These are phyloP conservation scores for Curvularia sp. DNA, from an alignment of 2,329 filamentous ascomycete species.

Conservation along the genomic window DNA sequence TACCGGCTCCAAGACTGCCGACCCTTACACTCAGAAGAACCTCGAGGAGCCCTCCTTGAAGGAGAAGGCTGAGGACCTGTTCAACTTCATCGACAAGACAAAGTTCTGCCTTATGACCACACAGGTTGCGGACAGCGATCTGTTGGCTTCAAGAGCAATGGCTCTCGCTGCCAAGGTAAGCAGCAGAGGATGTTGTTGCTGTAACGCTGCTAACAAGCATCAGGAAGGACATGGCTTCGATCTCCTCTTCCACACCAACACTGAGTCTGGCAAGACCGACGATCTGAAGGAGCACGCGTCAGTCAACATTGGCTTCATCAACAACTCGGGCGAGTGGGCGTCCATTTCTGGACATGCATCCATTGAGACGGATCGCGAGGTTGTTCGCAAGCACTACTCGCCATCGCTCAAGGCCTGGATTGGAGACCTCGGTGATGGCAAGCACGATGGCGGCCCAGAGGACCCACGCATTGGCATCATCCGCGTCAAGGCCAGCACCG, in stretches of 20 bases:
- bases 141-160: slow-evolving; percentile 84
- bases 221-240: slow-evolving; percentile 81
- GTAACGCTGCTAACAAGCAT: slow-evolving; percentile 7
- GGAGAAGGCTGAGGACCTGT: slow-evolving; percentile 78
- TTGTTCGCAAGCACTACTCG: slow-evolving; percentile 74
- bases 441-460: slow-evolving; percentile 79
- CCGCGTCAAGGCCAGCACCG: slow-evolving; percentile 73
- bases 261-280: slow-evolving; percentile 85
- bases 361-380: slow-evolving; percentile 71
- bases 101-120: slow-evolving; percentile 95
- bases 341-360: slow-evolving; percentile 77
- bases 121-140: slow-evolving; percentile 66
- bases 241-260: slow-evolving; percentile 90
- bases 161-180: slow-evolving; percentile 77
- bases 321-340: slow-evolving; percentile 80
- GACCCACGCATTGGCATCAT: slow-evolving; percentile 86
- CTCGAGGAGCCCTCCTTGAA: slow-evolving; percentile 72
- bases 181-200: not conserved
- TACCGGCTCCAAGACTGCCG: slow-evolving; percentile 59
- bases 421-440: slow-evolving; percentile 79
- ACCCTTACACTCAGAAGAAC: slow-evolving; percentile 83
- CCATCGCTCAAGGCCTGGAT: slow-evolving; percentile 81
- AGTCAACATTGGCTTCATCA: slow-evolving; percentile 83
- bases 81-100: slow-evolving; percentile 71
- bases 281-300: slow-evolving; percentile 75